phyloP scores from a whole-genome alignment of 2,329 filamentous ascomycete genomes.

The Botrytis cinerea region DNA sequence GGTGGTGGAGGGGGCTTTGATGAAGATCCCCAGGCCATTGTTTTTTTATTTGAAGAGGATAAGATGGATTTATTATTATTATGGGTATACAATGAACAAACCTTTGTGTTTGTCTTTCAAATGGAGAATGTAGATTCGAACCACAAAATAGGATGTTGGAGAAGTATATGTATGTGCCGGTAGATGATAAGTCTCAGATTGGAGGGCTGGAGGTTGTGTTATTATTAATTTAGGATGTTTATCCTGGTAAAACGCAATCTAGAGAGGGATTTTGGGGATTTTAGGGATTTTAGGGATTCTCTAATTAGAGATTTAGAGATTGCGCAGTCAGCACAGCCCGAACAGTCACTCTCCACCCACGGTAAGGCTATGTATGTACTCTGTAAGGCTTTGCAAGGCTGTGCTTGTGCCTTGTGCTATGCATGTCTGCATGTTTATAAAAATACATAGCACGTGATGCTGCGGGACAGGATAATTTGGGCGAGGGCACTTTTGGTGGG shows the following conservation, averaged over 20 bases:
- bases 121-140: not conserved
- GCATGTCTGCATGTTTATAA: too few relatives aligned
- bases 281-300: not conserved
- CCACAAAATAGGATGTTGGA: not conserved
- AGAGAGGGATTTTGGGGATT: not conserved
- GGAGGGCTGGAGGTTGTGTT: not conserved
- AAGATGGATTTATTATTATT: conserved; percentile 13
- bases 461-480: not conserved
- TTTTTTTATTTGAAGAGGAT: not conserved
- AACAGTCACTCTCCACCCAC: not conserved
- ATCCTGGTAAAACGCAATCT: not conserved
- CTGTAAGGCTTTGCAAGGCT: not conserved
- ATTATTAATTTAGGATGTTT: not conserved
- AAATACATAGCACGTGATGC: not conserved
- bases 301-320: not conserved
- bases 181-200: not conserved
- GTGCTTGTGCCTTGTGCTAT: not conserved
- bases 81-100: not conserved
- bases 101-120: not conserved
- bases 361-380: not conserved
- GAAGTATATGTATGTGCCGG: not conserved
- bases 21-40: conserved; percentile 43
- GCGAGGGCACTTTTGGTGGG: conserved; percentile 4
- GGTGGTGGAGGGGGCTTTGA: conserved; percentile 39
- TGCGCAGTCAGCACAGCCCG: not conserved